Evolutionary conservation across 805 yeast species (phyloP), one percentile per base, ranked within the genome.

Genomic region (Teunomyces cretensis): DNA sequence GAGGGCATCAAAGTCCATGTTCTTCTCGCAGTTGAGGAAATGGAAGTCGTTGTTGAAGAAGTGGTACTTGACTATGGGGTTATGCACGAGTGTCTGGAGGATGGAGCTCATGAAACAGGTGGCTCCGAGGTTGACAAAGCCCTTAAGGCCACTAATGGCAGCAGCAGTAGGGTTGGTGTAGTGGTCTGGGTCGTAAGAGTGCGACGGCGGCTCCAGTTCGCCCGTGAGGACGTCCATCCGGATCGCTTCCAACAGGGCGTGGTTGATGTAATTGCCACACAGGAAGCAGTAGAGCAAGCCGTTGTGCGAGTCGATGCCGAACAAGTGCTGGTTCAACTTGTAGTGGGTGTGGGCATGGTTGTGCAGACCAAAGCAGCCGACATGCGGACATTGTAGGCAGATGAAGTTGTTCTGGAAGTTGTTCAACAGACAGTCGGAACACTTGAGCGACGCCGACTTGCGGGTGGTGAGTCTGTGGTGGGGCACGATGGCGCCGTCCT

Each of bases 61-160:
- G 51, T 84, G 84, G 56, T 83, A 79, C 47, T 92, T 78, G 35
- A 94, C 78, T 46, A 88, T 74, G 6, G 99, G 98, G 59, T 94
- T 94, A 63, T 94, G 99, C 35, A 94, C 72, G 42, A 92, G 67
- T 0, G 95, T 81, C 68, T 94, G 99, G 33, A 94, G 66, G n/a
- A 91, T 81, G 30, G 92, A 86, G 54, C 96, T 87, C 88, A 94
- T 92, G 68, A 89, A 94, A 69, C 99, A 94, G 0, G 99, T 94
- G 0, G 99, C 87, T 0, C 99, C 99, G 83, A 92, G 81, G 62
- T 92, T 92, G 42, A 89, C 83, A 54, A 94, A 80, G 2, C 99
- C 99, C 42, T 86, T 78, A 15, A 94, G 69, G 0, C 97, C 98
- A n/a, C 83, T 77, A 5, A 80, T 72, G 1, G 91, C 85, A 42